Conservation (phyloP, 306 rosid species). For the Quillaja saponaria region DNA sequence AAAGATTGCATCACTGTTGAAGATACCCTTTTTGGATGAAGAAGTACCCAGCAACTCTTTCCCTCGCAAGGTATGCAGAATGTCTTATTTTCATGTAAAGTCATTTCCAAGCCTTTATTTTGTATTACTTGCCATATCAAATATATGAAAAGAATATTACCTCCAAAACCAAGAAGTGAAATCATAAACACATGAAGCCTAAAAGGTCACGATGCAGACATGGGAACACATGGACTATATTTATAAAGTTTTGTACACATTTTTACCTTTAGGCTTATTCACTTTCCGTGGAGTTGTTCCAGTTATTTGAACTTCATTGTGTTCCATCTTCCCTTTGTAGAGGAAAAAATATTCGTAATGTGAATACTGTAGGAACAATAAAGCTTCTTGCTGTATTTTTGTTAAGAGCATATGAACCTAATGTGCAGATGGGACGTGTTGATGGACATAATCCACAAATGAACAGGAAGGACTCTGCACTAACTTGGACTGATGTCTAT, state of each 20-base stretch:
- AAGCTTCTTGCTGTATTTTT: too few species aligned
- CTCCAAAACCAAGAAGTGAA: too few species aligned
- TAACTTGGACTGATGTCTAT: conserved; percentile 73
- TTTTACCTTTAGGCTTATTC: too few species aligned
- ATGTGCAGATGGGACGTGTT: conserved; percentile 87
- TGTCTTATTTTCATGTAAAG: conserved; percentile 26
- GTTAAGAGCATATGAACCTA: conserved; percentile 16
- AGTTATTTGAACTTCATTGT: too few species aligned
- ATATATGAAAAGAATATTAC: conserved; percentile 20
- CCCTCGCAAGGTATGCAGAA: conserved; percentile 73
- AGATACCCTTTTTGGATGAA: conserved; percentile 88
- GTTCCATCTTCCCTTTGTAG: too few species aligned
- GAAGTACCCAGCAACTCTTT: conserved; percentile 70
- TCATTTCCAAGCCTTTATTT: conserved; percentile 5
- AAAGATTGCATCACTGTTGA: conserved; percentile 72
- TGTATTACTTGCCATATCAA: conserved; percentile 13
- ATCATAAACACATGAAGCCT: too few species aligned
- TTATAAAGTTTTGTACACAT: too few species aligned
- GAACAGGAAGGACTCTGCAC: conserved; percentile 64
- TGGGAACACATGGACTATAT: too few species aligned
- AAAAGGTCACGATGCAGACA: too few species aligned
- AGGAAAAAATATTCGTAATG: too few species aligned
- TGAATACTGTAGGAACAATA: too few species aligned
- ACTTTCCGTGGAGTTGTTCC: too few species aligned
- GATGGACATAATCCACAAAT: conserved; percentile 72